Evolutionary conservation across 2,329 filamentous ascomycete species (phyloP).

Genomic region (Alternaria brassicicola): DNA sequence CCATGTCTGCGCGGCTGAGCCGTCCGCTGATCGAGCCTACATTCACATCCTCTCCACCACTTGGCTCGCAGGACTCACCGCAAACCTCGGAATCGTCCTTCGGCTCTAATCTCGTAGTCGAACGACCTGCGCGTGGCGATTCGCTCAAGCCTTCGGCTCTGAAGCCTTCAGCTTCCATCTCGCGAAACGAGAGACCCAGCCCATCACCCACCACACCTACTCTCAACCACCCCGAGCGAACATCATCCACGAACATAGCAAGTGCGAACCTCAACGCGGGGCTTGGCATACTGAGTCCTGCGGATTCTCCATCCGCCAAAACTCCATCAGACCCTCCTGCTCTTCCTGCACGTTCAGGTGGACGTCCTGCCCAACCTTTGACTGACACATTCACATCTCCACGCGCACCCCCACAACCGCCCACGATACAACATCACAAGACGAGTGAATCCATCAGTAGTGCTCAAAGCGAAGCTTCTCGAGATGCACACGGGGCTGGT

Average conservation of each 20-base stretch:
- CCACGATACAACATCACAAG: constrained; percentile 48
- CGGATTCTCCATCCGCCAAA: constrained; percentile 51
- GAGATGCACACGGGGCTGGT: constrained; percentile 31
- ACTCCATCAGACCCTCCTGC: constrained; percentile 52
- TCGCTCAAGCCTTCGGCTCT: constrained; percentile 56
- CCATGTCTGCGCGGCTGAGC: constrained; percentile 44
- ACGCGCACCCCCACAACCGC: constrained; percentile 52
- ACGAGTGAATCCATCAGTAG: constrained; percentile 54
- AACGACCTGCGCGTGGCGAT: constrained; percentile 64
- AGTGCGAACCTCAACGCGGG: constrained; percentile 49
- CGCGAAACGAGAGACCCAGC: constrained; percentile 67
- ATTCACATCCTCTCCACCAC: constrained; percentile 48
- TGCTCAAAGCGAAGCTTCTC: constrained; percentile 49
- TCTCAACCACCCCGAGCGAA: constrained; percentile 47
- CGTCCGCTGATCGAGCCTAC: constrained; percentile 43
- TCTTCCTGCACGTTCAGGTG: constrained; percentile 55
- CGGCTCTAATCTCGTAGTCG: constrained; percentile 48
- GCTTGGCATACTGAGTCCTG: constrained; percentile 50
- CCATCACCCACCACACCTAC: constrained; percentile 52
- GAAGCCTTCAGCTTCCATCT: constrained; percentile 51
- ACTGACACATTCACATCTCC: constrained; percentile 54
- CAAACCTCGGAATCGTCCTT: constrained; percentile 46
- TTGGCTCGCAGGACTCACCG: constrained; percentile 46
- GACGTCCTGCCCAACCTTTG: constrained; percentile 51
- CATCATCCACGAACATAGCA: constrained; percentile 42